A percentile compares a stretch with the other conserved stretches of the same genome.
These are phyloP conservation scores for Cairneyella variabilis DNA, from an alignment of 495 filamentous ascomycete species.

Conservation along the genomic window DNA sequence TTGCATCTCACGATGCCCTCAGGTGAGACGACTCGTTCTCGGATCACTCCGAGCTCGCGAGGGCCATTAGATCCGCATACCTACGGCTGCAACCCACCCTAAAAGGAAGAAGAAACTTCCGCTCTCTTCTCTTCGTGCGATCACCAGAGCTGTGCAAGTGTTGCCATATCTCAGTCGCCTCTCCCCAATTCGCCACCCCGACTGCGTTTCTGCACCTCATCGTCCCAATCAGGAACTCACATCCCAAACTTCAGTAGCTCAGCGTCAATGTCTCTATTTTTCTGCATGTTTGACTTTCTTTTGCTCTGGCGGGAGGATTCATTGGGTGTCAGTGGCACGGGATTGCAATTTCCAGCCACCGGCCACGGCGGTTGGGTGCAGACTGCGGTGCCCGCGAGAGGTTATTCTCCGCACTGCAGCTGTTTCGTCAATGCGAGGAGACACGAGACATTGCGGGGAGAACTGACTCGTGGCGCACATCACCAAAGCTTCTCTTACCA, in stretches of 20 bases:
- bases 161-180: too few species aligned
- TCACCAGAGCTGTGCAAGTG: too few species aligned
- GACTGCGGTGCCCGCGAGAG: neutral
- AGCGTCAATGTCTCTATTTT: too few species aligned
- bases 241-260: too few species aligned
- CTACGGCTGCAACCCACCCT: neutral
- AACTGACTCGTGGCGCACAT: neutral
- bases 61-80: neutral
- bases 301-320: too few species aligned
- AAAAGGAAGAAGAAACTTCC: neutral
- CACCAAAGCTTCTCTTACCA: neutral
- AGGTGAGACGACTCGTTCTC: neutral
- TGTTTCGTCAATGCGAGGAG: slow-evolving; percentile 2
- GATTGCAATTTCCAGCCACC: slow-evolving; percentile 4
- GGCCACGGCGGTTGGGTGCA: slow-evolving; percentile 7
- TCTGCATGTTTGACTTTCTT: too few species aligned
- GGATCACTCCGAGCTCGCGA: neutral
- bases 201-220: too few species aligned
- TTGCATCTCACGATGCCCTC: too few species aligned
- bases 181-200: too few species aligned
- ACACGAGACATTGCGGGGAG: slow-evolving; percentile 11
- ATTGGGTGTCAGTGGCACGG: too few species aligned
- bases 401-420: neutral
- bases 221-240: too few species aligned
- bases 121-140: neutral